Conservation (phyloP, 345 rosid genomes). For the Eucalyptus shirleyi region DNA sequence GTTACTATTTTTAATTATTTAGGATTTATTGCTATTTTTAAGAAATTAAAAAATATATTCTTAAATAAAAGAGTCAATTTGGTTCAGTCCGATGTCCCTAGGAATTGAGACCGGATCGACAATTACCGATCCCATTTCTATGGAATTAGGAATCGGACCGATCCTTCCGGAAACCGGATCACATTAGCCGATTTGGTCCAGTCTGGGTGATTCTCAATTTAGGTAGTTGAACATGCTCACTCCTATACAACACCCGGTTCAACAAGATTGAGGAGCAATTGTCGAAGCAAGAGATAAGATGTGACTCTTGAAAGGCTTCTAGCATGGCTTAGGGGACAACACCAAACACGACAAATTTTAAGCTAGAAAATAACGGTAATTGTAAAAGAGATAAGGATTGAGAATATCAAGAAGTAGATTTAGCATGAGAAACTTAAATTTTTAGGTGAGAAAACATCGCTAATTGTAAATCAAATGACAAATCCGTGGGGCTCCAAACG, state of each 20-base stretch:
- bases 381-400: neutral
- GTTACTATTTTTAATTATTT: too few species aligned
- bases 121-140: too few species aligned
- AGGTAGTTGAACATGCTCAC: too few species aligned
- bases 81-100: rapidly evolving
- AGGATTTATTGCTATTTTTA: too few species aligned
- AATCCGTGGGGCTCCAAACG: neutral
- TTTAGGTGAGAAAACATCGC: neutral
- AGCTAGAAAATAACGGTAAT: neutral
- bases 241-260: rapidly evolving
- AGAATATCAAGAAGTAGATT: neutral
- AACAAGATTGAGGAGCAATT: neutral
- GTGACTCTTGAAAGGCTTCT: neutral
- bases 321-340: neutral
- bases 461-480: neutral
- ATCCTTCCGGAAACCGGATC: rapidly evolving
- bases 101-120: rapidly evolving
- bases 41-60: too few species aligned
- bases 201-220: too few species aligned
- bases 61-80: rapidly evolving
- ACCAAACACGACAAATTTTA: neutral
- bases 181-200: rapidly evolving
- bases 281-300: neutral
- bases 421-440: neutral
- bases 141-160: too few species aligned